phyloP scores from a whole-genome alignment of 169 alveolate genomes.

The Plasmodium knowlesi region DNA sequence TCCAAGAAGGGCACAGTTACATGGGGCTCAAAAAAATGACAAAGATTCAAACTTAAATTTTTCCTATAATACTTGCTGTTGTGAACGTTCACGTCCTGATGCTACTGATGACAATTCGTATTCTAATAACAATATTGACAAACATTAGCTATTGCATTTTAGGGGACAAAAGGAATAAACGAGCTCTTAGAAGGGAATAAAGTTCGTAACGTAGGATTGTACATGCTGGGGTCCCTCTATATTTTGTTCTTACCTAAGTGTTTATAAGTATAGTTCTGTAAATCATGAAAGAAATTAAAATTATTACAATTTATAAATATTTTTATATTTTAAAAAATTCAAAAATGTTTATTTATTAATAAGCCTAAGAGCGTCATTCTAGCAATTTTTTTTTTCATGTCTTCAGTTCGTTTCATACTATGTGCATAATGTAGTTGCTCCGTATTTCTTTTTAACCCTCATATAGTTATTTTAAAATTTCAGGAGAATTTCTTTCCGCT shows the following conservation, averaged over 20 bases:
- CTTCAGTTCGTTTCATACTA: neutral
- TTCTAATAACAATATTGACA: neutral
- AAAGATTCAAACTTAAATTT: conserved; percentile 36
- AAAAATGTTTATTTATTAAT: conserved; percentile 7
- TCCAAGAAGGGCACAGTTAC: neutral
- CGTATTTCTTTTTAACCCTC: neutral
- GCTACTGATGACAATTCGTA: neutral
- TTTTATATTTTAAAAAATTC: conserved; percentile 12
- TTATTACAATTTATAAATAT: conserved; percentile 3
- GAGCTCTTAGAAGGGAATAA: neutral
- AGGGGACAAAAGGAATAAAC: neutral
- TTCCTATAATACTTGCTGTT: conserved; percentile 23
- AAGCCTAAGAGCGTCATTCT: neutral
- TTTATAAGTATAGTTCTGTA: neutral
- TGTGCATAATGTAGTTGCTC: neutral
- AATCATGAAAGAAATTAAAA: neutral
- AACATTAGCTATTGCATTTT: neutral
- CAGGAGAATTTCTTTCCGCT: neutral
- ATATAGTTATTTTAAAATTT: conserved; percentile 3
- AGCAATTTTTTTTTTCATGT: conserved; percentile 26
- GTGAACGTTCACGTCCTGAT: neutral
- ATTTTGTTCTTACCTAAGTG: neutral
- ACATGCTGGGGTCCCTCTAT: neutral
- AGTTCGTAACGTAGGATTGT: neutral
- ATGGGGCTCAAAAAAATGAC: neutral